phyloP scores from a whole-genome alignment of 805 yeast genomes.

The Brettanomyces nanus region DNA sequence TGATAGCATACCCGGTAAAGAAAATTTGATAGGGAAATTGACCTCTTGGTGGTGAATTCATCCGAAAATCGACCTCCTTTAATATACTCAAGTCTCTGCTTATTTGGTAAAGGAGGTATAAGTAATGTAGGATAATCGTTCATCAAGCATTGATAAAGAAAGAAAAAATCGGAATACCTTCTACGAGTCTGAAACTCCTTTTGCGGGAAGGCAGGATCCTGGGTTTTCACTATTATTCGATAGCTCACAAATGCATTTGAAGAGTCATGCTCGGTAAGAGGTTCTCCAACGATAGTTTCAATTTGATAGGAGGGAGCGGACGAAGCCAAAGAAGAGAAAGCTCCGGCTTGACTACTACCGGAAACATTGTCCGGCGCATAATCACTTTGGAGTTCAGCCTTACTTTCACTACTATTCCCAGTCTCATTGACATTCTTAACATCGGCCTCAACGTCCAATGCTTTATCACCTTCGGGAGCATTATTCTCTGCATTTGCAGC shows the following conservation, averaged over 20 bases:
- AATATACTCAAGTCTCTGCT: conserved; percentile 81
- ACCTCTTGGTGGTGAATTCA: conserved; percentile 77
- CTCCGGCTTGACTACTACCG: too few species aligned
- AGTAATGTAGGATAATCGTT: conserved; percentile 80
- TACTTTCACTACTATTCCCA: conserved; percentile 8
- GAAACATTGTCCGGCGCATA: neutral
- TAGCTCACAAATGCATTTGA: conserved; percentile 74
- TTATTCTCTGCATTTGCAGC: conserved; percentile 3
- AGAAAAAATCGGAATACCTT: conserved; percentile 81
- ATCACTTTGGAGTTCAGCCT: neutral
- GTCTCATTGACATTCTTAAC: too few species aligned
- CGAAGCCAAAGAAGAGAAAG: neutral
- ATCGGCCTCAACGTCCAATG: neutral
- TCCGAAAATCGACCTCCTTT: conserved; percentile 88
- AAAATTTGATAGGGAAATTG: conserved; percentile 73
- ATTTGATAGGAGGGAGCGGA: too few species aligned
- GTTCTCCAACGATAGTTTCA: conserved; percentile 41
- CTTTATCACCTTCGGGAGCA: conserved; percentile 1
- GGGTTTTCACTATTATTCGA: conserved; percentile 53
- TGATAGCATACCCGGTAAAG: conserved; percentile 66
- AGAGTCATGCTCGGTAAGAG: conserved; percentile 64
- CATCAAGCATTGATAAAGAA: conserved; percentile 62
- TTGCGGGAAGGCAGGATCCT: conserved; percentile 48
- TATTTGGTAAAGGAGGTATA: conserved; percentile 91
- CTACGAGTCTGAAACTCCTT: conserved; percentile 51